Conservation (phyloP, 108 stramenopile species). For the Schizochytrium sp. region DNA sequence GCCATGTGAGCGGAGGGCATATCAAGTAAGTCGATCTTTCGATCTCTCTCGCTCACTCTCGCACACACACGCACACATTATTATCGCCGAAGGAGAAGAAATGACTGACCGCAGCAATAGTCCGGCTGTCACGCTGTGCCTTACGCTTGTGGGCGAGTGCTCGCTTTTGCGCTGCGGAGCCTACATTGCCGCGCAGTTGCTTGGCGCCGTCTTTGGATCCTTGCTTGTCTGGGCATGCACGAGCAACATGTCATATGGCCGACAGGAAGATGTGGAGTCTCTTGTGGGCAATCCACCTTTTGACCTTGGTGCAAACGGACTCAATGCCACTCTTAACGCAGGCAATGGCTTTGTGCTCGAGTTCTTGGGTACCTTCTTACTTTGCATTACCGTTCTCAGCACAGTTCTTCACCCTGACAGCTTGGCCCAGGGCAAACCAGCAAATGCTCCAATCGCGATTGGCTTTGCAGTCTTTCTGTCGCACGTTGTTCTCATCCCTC, state of each 20-base stretch:
- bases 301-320: slow-evolving; percentile 36
- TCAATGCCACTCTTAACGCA: slow-evolving; percentile 9
- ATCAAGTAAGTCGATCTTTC: neutral
- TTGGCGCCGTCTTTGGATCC: neutral
- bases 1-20: neutral
- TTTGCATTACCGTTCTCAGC: slow-evolving; percentile 28
- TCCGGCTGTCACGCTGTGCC: neutral
- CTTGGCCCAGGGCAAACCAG: slow-evolving; percentile 1
- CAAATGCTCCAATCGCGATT: slow-evolving; percentile 35
- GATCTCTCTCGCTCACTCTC: no score
- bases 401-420: slow-evolving; percentile 33
- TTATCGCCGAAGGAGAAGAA: no score
- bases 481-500: slow-evolving; percentile 41
- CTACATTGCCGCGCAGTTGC: neutral
- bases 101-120: neutral
- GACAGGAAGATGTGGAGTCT: slow-evolving; percentile 14
- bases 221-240: neutral
- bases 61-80: no score
- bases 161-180: neutral
- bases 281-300: slow-evolving; percentile 43
- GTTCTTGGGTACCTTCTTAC: slow-evolving; percentile 42
- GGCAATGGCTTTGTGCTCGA: slow-evolving; percentile 46
- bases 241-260: neutral
- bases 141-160: neutral
- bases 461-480: slow-evolving; percentile 38